Percentiles rank a stretch among this genome's conserved stretches.
These are phyloP conservation scores for Trichophyton verrucosum DNA, from an alignment of 2,329 filamentous ascomycete genomes.

Conservation along the genomic window DNA sequence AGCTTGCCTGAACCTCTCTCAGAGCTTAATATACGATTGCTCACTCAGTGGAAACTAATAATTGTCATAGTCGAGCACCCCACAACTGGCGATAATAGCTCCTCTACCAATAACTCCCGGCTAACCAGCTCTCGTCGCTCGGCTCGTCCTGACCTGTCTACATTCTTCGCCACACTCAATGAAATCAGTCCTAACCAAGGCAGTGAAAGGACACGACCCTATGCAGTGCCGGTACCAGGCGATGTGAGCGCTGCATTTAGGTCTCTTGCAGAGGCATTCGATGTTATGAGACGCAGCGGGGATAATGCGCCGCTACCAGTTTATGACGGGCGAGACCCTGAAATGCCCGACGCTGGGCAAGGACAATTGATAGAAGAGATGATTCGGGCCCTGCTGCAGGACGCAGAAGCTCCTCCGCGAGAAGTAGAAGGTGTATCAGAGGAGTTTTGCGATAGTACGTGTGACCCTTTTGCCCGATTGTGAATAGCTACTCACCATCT, in stretches of 20 bases:
- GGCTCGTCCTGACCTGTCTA: constrained; percentile 52
- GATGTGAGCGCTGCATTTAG: constrained; percentile 50
- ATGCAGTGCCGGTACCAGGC: constrained; percentile 48
- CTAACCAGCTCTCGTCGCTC: constrained; percentile 20
- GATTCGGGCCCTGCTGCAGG: constrained; percentile 43
- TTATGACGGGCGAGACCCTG: constrained; percentile 30
- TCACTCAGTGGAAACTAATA: constrained; percentile 2
- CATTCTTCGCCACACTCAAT: constrained; percentile 50
- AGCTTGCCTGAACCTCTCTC: neutral
- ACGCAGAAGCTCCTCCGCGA: constrained; percentile 46
- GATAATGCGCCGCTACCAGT: constrained; percentile 26
- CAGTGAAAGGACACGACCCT: constrained; percentile 39
- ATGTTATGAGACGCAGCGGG: constrained; percentile 42
- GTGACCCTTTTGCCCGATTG: neutral
- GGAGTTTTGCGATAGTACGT: constrained; percentile 43
- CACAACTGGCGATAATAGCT: constrained; percentile 23
- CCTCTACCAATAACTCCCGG: constrained; percentile 4
- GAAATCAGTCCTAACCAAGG: constrained; percentile 44
- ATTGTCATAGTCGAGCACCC: constrained; percentile 30
- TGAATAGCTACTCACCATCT: neutral
- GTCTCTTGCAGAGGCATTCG: constrained; percentile 48
- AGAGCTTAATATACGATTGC: constrained; percentile 3
- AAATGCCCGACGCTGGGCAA: constrained; percentile 20
- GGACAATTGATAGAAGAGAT: constrained; percentile 38
- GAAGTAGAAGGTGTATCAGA: constrained; percentile 51